Evolutionary conservation across 257 asterid genomes (phyloP), one percentile per base, ranked within the genome.

Genomic region (Jaltomata sinuosa): DNA sequence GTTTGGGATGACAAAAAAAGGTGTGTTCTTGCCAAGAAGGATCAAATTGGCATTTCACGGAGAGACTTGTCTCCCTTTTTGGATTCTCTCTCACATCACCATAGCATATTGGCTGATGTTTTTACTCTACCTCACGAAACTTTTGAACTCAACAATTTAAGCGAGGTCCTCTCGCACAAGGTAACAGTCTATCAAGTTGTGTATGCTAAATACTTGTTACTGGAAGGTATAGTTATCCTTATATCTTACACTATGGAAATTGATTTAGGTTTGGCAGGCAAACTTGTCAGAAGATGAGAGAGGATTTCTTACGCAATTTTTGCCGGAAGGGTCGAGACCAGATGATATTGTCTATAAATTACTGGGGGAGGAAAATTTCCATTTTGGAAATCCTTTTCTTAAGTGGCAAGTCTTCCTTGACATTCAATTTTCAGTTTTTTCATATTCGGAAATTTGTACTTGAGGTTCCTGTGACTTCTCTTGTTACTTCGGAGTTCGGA

Each of bases 211-310:
- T 83, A 42, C 47, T 53, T 34, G 45, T 79, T 81, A 71, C 65
- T 62, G 12, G 59, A 69, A 42, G 54, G 83, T 69, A 27, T 79
- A 45, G 36, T 84, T 62, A 79, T 68, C 71, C 78, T 12, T 74
- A 79, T 40, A 77, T 80, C 38, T 79, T 72, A 74, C 83, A 27
- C 61, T 68, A 18, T 83, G 87, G 80, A 83, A 82, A 83, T 87
- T 85, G 83, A 87, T 84, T 87, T 87, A 96, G 99, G 98, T 96
- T 61, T 96, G 99, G 99, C 91, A 89, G 90, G 89, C 88, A 83
- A 84, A 84, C 86, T 87, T 94, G 85, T 92, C 97, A 57, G 95
- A 93, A 87, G 83, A 84, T 32, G 98, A 96, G 87, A 89, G 92
- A 88, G 88, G 86, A 85, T 84, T 90, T 84, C 97, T 96, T 84